Evolutionary conservation across 2,329 filamentous ascomycete species (phyloP).

Genomic region (Xylariaceae sp.): DNA sequence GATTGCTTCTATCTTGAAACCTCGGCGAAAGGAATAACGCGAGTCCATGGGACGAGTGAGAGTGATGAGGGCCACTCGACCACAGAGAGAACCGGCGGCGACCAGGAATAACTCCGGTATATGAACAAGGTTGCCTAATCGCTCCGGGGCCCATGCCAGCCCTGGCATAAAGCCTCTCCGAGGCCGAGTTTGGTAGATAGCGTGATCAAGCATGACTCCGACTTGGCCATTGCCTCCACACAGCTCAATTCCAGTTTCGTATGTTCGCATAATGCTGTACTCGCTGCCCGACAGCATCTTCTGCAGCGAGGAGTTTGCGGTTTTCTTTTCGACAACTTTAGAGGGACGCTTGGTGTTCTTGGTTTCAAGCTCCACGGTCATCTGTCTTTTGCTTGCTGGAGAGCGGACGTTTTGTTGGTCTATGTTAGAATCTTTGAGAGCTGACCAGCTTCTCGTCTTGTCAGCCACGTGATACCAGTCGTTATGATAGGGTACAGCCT

Average conservation of each 20-base stretch:
- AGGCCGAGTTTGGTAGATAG: constrained; percentile 22
- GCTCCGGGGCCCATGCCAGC: constrained; percentile 31
- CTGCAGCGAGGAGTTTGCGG: too few species aligned
- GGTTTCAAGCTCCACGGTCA: too few species aligned
- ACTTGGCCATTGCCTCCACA: constrained; percentile 28
- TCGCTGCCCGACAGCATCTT: too few species aligned
- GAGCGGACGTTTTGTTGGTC: too few species aligned
- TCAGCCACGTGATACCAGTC: too few species aligned
- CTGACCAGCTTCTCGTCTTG: too few species aligned
- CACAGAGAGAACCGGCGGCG: constrained; percentile 62
- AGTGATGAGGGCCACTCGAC: constrained; percentile 59
- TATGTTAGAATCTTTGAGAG: too few species aligned
- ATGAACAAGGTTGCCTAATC: constrained; percentile 59
- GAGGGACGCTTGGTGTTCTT: too few species aligned
- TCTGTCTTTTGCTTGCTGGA: too few species aligned
- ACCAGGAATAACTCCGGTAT: constrained; percentile 70
- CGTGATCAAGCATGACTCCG: constrained; percentile 31
- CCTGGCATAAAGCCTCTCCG: constrained; percentile 25
- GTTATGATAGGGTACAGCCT: neutral
- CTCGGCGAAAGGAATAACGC: constrained; percentile 32
- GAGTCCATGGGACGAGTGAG: constrained; percentile 46
- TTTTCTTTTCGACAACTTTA: too few species aligned
- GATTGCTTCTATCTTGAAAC: constrained; percentile 52
- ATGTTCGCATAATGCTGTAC: constrained; percentile 43
- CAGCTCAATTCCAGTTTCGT: constrained; percentile 47